Conservation (phyloP, 2,329 filamentous ascomycete species). For the Atkinsonella texensis region DNA sequence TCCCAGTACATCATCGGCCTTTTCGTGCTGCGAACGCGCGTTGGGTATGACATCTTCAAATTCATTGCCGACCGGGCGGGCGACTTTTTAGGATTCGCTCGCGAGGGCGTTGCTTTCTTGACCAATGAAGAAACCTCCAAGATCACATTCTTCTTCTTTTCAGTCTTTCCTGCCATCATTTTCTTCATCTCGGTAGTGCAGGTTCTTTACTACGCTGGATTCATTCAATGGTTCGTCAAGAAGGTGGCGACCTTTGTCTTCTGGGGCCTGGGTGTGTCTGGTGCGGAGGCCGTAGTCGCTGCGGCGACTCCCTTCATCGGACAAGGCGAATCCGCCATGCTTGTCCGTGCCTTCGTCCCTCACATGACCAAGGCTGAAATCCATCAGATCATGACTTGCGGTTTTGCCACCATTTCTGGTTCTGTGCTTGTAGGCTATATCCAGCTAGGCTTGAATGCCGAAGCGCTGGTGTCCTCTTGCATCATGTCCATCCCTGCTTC, state of each 20-base stretch:
- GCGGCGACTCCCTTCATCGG: slow-evolving; percentile 90
- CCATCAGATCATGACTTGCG: slow-evolving; percentile 86
- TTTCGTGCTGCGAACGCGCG: slow-evolving; percentile 72
- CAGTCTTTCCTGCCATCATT: slow-evolving; percentile 81
- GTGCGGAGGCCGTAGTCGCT: slow-evolving; percentile 86
- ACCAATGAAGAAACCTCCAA: slow-evolving; percentile 29
- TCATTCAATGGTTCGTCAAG: slow-evolving; percentile 78
- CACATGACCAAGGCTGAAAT: slow-evolving; percentile 80
- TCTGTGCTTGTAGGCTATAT: slow-evolving; percentile 82
- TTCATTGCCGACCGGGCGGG: slow-evolving; percentile 71
- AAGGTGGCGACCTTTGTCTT: slow-evolving; percentile 90
- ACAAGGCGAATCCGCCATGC: slow-evolving; percentile 86
- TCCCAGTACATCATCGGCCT: slow-evolving; percentile 79
- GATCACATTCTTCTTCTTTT: slow-evolving; percentile 57
- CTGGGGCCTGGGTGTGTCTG: slow-evolving; percentile 77
- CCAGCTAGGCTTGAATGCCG: slow-evolving; percentile 66
- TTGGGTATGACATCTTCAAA: slow-evolving; percentile 82
- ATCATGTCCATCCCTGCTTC: slow-evolving; percentile 95
- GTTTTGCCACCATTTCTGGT: slow-evolving; percentile 85
- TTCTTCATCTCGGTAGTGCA: slow-evolving; percentile 94
- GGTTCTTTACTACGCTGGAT: slow-evolving; percentile 67
- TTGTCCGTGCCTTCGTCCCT: slow-evolving; percentile 76
- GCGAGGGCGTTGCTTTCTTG: slow-evolving; percentile 62
- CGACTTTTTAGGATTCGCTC: slow-evolving; percentile 63
- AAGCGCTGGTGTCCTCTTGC: slow-evolving; percentile 79